phyloP scores from a whole-genome alignment of 1,284 basidiomycete genomes.

The Crocinoboletus sp. region DNA sequence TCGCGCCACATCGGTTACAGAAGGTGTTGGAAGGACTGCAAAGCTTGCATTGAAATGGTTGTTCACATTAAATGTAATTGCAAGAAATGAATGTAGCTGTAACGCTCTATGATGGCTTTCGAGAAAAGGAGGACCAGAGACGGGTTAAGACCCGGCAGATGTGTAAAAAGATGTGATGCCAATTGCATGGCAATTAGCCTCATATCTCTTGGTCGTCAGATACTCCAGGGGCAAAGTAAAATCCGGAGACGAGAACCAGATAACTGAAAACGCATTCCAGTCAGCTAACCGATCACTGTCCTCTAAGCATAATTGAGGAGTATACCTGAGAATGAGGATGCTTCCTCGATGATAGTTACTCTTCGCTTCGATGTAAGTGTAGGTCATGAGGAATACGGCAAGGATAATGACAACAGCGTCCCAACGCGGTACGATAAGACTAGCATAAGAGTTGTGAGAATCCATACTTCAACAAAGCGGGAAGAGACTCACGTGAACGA shows the following conservation, averaged over 20 bases:
- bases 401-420: slow-evolving; percentile 95
- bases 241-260: slow-evolving; percentile 54
- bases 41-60: slow-evolving; percentile 50
- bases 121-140: slow-evolving; percentile 15
- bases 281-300: not conserved
- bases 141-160: slow-evolving; percentile 9
- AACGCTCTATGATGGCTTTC: not conserved
- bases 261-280: slow-evolving; percentile 40
- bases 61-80: not conserved
- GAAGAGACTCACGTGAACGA: slow-evolving; percentile 76
- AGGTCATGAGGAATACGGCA: slow-evolving; percentile 95
- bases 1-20: slow-evolving; percentile 42
- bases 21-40: slow-evolving; percentile 57
- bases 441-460: slow-evolving; percentile 30
- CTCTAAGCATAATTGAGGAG: not conserved
- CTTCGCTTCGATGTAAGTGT: slow-evolving; percentile 98
- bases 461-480: slow-evolving; percentile 1
- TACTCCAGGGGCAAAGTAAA: slow-evolving; percentile 50
- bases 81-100: slow-evolving; percentile 17
- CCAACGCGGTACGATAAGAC: slow-evolving; percentile 98
- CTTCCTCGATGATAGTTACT: slow-evolving; percentile 96
- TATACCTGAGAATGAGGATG: slow-evolving; percentile 85
- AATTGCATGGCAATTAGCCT: not conserved
- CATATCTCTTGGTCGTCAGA: slow-evolving; percentile 22
- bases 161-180: slow-evolving; percentile 3